A percentile compares a stretch with the other conserved stretches of the same genome.
Evolutionary conservation across 2,329 filamentous ascomycete species (phyloP).

Genomic region (Ophiostoma tasmaniense): DNA sequence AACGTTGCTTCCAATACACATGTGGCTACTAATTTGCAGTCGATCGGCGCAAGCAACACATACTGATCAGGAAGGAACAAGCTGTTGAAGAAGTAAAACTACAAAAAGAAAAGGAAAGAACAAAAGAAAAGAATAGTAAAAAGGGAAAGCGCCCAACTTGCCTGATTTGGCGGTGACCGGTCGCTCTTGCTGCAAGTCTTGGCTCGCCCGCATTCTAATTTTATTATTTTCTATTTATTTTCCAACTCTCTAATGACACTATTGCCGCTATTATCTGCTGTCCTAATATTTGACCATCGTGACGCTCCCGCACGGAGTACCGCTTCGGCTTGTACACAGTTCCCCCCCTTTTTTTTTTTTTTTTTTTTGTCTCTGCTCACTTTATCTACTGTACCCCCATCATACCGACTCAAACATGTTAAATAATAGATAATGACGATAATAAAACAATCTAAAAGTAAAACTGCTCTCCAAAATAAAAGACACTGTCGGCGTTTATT

Average conservation of each 20-base stretch:
- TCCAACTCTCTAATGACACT: background rate
- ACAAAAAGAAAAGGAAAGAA: background rate
- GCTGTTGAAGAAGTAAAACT: background rate
- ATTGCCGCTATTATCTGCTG: background rate
- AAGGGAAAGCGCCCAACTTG: conserved; percentile 1
- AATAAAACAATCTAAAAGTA: background rate
- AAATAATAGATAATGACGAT: background rate
- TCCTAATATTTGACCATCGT: background rate
- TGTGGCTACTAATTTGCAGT: background rate
- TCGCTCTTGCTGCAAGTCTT: conserved; percentile 3
- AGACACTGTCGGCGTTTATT: background rate
- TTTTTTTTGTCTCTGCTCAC: background rate
- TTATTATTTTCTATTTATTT: background rate
- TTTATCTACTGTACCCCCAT: background rate
- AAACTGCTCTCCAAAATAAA: background rate
- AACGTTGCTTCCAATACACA: background rate
- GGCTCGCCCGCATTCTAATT: background rate
- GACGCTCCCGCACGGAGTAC: background rate
- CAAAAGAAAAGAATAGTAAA: background rate
- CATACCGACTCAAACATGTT: background rate
- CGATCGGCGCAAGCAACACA: background rate
- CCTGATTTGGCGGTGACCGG: conserved; percentile 12
- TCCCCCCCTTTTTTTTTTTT: background rate
- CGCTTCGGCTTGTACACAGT: background rate
- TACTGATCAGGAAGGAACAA: background rate